phyloP scores from a whole-genome alignment of 31 red algal species.

The Bonnemaisonia californica region DNA sequence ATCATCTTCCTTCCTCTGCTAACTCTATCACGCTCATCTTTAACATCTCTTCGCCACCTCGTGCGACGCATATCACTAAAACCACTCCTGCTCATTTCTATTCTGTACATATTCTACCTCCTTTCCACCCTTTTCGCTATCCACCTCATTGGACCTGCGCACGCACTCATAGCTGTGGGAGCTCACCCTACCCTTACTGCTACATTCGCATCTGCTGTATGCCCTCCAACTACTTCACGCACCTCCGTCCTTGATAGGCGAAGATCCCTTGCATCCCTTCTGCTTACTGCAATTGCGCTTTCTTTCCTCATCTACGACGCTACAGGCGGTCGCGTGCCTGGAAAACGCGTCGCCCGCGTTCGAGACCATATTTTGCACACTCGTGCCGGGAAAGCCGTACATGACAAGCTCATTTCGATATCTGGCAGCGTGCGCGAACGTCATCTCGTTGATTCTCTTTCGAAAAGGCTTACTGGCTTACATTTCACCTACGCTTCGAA shows the following conservation, averaged over 20 bases:
- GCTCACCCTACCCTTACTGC: neutral
- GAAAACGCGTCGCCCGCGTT: slow-evolving; percentile 4
- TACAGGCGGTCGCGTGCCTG: slow-evolving; percentile 13
- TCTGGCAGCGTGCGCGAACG: neutral
- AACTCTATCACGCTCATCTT: neutral
- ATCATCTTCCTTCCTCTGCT: neutral
- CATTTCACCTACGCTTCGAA: neutral
- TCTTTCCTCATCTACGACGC: slow-evolving; percentile 8
- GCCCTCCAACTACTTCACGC: neutral
- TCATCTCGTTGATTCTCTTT: neutral
- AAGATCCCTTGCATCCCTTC: neutral
- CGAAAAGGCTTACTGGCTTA: neutral
- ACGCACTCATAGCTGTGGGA: neutral
- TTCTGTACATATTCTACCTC: neutral
- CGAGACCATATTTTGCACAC: slow-evolving; percentile 21
- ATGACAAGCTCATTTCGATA: neutral
- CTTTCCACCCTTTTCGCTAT: neutral
- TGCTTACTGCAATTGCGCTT: neutral
- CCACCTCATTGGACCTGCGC: neutral
- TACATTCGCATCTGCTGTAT: neutral
- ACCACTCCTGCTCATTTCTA: neutral
- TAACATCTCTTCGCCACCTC: neutral
- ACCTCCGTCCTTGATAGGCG: neutral
- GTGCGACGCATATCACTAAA: neutral
- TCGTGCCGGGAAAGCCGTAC: neutral